These are phyloP conservation scores for Auricularia sp. DNA, from an alignment of 768 basidiomycete genomes.

Conservation along the genomic window DNA sequence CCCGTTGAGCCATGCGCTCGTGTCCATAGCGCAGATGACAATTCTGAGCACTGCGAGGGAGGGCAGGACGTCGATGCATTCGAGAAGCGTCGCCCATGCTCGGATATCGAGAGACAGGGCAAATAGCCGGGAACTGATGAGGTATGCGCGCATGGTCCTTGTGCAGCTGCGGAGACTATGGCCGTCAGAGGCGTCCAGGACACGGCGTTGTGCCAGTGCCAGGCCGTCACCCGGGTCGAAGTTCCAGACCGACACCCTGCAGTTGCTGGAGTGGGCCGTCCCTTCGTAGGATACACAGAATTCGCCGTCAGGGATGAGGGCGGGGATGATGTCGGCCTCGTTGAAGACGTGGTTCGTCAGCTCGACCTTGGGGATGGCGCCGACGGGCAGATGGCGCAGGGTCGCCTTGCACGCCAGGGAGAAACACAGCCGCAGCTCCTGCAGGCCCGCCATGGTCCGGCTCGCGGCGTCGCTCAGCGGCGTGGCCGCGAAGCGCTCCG, in stretches of 20 bases:
- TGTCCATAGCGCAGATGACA: background rate
- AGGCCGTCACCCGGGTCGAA: background rate
- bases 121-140: background rate
- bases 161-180: background rate
- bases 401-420: background rate
- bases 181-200: background rate
- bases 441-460: background rate
- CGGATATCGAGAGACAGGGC: background rate
- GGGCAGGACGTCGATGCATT: background rate
- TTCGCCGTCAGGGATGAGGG: background rate
- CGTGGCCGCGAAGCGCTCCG: background rate
- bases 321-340: background rate
- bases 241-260: background rate
- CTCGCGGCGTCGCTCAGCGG: background rate
- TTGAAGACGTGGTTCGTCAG: background rate
- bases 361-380: background rate
- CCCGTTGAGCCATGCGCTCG: too few relatives aligned
- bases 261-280: background rate
- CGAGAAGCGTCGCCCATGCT: background rate
- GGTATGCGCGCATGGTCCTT: background rate
- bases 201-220: background rate
- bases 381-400: background rate
- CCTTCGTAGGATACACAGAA: background rate
- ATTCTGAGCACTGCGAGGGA: background rate
- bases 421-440: background rate